Base-by-base conservation (phyloP, 2,329 filamentous ascomycete genomes). In the Alternaria sp. region DNA sequence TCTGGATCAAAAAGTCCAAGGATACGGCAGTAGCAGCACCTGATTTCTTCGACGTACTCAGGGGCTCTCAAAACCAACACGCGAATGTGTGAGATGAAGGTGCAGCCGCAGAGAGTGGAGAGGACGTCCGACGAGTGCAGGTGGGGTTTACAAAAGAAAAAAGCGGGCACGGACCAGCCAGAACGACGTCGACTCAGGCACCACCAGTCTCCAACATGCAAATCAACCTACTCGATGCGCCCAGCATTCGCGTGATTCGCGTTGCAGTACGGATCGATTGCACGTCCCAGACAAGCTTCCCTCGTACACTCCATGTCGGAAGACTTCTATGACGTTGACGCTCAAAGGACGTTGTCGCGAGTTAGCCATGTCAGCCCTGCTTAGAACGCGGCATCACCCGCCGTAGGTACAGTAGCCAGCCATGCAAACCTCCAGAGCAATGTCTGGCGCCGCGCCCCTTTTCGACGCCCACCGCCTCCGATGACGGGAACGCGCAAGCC, bases 401-500 rank as follows among this genome's bases (percentile, higher is more conserved):
- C 5, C 14, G 44, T 14, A 34, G 17, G 17, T n/a, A n/a, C 24
- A 46, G 44, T 34, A 46, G 34, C 23, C 29, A 21, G 7, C 0
- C 11, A n/a, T n/a, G 7, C 33, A n/a, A 9, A 10, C 29, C 17
- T 23, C 8, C 29, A 33, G 11, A 11, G 28, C n/a, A 2, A 39
- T 21, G 34, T 14, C 17, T 14, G 23, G 3, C 11, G 31, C 13
- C 6, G 37, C 51, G n/a, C 51, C 51, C 51, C 41, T 37, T 37
- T 50, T 55, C 8, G 29, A 39, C 34, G 48, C 52, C 39, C 26
- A 17, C n/a, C 21, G 13, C 8, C 9, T 29, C 26, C 24, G 41
- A 49, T 34, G 42, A 45, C 17, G 28, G 41, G 48, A 58, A 56
- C 48, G 48, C 57, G 57, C 54, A 52, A 60, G 52, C 51, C 26